Evolutionary conservation across 2,329 filamentous ascomycete species (phyloP), one percentile per base, ranked within the genome.

Genomic region (Aspergillus unguis): DNA sequence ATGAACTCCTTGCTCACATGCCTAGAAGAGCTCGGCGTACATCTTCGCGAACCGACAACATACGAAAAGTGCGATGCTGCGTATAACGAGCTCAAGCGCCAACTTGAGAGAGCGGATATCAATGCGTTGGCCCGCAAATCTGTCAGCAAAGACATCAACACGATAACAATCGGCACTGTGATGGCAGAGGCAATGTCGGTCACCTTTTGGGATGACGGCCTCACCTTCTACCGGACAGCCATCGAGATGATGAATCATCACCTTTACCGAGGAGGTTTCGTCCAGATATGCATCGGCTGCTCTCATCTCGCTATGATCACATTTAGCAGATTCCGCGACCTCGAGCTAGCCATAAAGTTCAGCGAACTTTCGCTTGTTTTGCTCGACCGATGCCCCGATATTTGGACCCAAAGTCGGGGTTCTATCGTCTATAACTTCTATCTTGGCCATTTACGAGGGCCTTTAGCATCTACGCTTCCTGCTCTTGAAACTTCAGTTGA

Each of bases 61-160:
- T 91, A 85, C 67, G 85, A 92, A 60, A 83, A 87, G 60, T 95
- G 90, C 63, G 92, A 96, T 65, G 73, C 75, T 17, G 83, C 86
- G 49, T 96, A 94, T 62, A 79, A 85, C 59, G 77, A 79, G 48
- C 73, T 87, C 17, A 79, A 81, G n/a, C 68, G 77, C 2, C 79
- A 79, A 62, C 79, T 91, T 9, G 79, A 81, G 64, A 78, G 74
- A 38, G 80, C 80, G 70, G 84, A 84, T 40, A 74, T 72, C 29
- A 65, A 69, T 7, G 64, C 65, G 25, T 59, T 76, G 40, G 60
- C 72, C 32, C 61, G 68, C 25, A 70, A 66, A 44, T 71, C 76
- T 5, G 55, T 74, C 37, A 75, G 72, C 58, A 66, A 74, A 41
- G 74, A 78, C 55, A 68, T 67, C 10, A 69, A 64, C 10, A 57